Base-by-base conservation (phyloP, 2,329 filamentous ascomycete species). In the Penicillium sp. region DNA sequence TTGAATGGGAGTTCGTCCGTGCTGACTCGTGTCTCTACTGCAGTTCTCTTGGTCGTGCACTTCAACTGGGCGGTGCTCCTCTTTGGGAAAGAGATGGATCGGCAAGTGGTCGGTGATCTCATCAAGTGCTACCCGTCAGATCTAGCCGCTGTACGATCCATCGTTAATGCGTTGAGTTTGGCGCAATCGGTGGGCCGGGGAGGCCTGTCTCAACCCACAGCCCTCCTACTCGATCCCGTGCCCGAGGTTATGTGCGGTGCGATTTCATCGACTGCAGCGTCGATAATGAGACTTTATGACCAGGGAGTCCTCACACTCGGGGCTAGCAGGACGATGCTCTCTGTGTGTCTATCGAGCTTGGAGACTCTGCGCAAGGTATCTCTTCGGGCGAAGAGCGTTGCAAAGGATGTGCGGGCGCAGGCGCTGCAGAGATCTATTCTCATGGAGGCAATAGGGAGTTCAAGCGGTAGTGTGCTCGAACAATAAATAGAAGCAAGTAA, bases 41-140 rank as follows among this genome's bases (percentile, higher is more conserved):
- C 14, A 33, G 30, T 33, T n/a, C 30, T 33, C 11, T 15, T 33
- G 7, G 21, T 18, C 9, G 17, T 20, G 2, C 30, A 33, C 6
- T 33, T 33, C 14, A 15, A 33, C 30, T 33, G 30, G 30, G 30
- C 16, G 3, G 17, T 33, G 3, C 30, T 33, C 17, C 30, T 33
- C 16, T 20, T 33, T 4, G 11, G 18, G 8, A 18, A 33, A n/a
- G 30, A 33, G 16, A 20, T 33, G 10, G 17, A 33, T 3, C n/a
- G 21, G 16, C 3, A 11, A 18, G 15, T 10, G 4, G 8, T 19
- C 3, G 15, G 11, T 3, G 4, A 3, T 18, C 16, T 18, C 5
- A 3, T 33, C 21, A 4, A 18, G 15, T n/a, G 21, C 11, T 19
- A 14, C 26, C n/a, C 15, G 11, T 28, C 26, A 6, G 26, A 28